Conservation (phyloP, 495 filamentous ascomycete genomes). For the Talaromyces proteolyticus region DNA sequence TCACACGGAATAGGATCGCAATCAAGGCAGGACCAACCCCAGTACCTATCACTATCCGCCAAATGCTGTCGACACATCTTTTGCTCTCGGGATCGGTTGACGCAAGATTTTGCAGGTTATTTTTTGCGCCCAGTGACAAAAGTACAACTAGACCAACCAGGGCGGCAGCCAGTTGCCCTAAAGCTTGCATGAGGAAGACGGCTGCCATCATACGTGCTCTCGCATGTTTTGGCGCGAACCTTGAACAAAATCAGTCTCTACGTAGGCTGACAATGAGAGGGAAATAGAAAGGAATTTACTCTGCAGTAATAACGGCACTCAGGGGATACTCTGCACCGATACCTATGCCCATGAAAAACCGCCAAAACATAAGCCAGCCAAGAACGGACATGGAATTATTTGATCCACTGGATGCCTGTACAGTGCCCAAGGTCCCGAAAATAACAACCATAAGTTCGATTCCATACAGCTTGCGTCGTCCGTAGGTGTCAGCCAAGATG, state of each 20-base stretch:
- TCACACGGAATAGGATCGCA: slow-evolving; percentile 44
- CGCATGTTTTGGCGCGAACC: slow-evolving; percentile 43
- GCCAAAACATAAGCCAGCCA: slow-evolving; percentile 43
- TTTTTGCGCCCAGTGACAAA: neutral
- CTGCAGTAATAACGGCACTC: slow-evolving; percentile 48
- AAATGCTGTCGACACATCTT: slow-evolving; percentile 26
- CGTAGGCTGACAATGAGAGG: neutral
- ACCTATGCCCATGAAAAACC: slow-evolving; percentile 31
- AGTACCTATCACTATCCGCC: slow-evolving; percentile 46
- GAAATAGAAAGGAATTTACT: slow-evolving; percentile 15
- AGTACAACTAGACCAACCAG: slow-evolving; percentile 23
- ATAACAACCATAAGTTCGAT: slow-evolving; percentile 48
- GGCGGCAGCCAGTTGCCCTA: slow-evolving; percentile 46
- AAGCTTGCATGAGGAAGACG: slow-evolving; percentile 51
- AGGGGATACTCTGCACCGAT: slow-evolving; percentile 43
- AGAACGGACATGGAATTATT: slow-evolving; percentile 40
- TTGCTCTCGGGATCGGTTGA: slow-evolving; percentile 2
- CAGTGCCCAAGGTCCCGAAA: slow-evolving; percentile 35
- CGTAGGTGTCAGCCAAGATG: slow-evolving; percentile 44
- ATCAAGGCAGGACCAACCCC: slow-evolving; percentile 48
- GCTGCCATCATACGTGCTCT: slow-evolving; percentile 50
- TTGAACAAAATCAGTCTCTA: neutral
- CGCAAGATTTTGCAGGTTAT: neutral
- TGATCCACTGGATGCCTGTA: slow-evolving; percentile 18
- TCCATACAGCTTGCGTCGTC: slow-evolving; percentile 50